These are phyloP conservation scores for Camellia granthamiana DNA, from an alignment of 148 eudicot species.

Conservation along the genomic window DNA sequence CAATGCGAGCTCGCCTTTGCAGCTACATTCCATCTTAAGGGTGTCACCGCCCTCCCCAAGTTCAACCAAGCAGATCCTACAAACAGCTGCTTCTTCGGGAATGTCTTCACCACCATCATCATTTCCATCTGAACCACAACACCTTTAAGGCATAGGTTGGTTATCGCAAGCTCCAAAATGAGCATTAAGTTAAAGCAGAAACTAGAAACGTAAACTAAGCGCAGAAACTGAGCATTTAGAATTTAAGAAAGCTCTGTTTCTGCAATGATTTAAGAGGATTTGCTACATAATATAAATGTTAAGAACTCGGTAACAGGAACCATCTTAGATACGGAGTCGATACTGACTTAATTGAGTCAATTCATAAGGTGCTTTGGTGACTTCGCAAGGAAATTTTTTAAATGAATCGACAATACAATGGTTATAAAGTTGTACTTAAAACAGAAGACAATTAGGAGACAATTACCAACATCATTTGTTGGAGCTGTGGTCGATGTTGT, in stretches of 20 bases:
- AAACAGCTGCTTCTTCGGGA: slow-evolving; percentile 92
- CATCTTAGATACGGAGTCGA: not conserved
- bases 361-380: not conserved
- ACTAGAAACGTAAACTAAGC: not conserved
- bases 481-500: slow-evolving; percentile 27
- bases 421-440: not conserved
- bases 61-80: slow-evolving; percentile 90
- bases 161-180: slow-evolving; percentile 1
- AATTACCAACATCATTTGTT: slow-evolving; percentile 54
- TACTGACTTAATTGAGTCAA: not conserved
- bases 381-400: not conserved
- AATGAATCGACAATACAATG: not conserved
- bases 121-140: slow-evolving; percentile 41
- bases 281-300: not conserved
- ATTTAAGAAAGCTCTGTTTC: not conserved
- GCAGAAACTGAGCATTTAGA: not conserved
- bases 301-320: not conserved
- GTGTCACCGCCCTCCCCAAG: slow-evolving; percentile 81
- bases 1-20: slow-evolving; percentile 95
- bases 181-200: slow-evolving; percentile 3
- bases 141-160: slow-evolving; percentile 34
- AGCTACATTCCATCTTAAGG: slow-evolving; percentile 92
- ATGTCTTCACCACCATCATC: slow-evolving; percentile 62
- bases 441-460: slow-evolving; percentile 3
- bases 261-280: not conserved